Evolutionary conservation across 1,284 basidiomycete genomes (phyloP), one percentile per base, ranked within the genome.

Genomic region (Heliocybe sulcata): DNA sequence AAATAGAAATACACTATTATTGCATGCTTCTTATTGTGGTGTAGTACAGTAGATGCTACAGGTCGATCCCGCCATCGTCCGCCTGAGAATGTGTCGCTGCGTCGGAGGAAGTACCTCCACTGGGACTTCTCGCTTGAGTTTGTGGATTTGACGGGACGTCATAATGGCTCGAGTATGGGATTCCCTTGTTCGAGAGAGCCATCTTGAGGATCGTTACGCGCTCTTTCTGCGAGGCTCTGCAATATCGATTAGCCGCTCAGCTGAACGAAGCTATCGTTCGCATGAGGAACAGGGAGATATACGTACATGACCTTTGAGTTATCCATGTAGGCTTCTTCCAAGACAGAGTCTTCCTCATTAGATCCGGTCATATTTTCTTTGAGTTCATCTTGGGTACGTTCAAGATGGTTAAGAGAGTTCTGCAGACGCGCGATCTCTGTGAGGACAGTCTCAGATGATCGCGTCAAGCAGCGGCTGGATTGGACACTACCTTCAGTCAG

Each of bases 381-480:
- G 20, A 93, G 70, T 54, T 81, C 73, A 2, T 68, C 64, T 65
- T 92, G 90, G 2, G 90, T 89, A 51, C 74, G 69, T 57, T 70
- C 72, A 38, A 93, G 70, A 60, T 83, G 86, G 35, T 67, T 60
- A 51, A 93, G 68, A 10, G 90, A 92, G 64, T 90, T 85, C 60
- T 83, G 79, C 16, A 93, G 73, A 49, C 91, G 81, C 27, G 80
- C 68, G 52, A 92, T 89, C 67, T 93, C 90, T 92, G 67, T 52
- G 52, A 19, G 45, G 26, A 19, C 31, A 35, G 35, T n/a, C 42
- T 52, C 53, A 52, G 51, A 22, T 22, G 27, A 49, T 29, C 22
- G n/a, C 22, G 22, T 12, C 12, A 9, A 20, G 25, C 22, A 27
- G 45, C 12, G 29, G 33, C 47, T 8, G 33, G 25, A 19, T 2